Base-by-base conservation (phyloP, 2,329 filamentous ascomycete species). In the Cladosporium sphaerospermum region DNA sequence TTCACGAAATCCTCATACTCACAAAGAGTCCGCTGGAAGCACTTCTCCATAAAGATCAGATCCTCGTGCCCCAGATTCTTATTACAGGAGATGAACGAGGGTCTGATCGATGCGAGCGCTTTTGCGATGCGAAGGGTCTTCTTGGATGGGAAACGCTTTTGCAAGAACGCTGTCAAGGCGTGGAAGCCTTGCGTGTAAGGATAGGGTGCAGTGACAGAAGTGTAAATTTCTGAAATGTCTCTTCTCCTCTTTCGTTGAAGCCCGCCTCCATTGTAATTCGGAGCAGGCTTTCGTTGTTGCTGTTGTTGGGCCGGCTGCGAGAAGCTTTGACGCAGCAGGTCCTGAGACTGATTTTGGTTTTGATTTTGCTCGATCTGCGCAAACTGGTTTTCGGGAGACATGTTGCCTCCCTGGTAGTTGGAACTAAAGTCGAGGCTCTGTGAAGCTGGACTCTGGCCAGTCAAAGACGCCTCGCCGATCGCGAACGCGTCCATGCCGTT, bases 21-120 rank as follows among this genome's bases (percentile, higher is more conserved):
- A 65, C 90, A 89, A 9, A 97, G 77, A 0, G 89, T 95, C 36
- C 93, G 83, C 70, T 99, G 93, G 66, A 97, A 89, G 64, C 88
- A 95, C 72, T 95, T 95, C 69, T 99, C 93, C 87, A 96, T 96
- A 69, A 97, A 96, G 18, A 99, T 84, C 28, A 97, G 76, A 69
- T 99, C 93, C 63, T 93, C 86, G 14, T 85, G 78, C 59, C 89
- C 91, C 56, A 97, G 75, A n/a, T 89, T 90, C 64, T 88, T 88
- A 16, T 89, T 95, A 57, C 89, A 95, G 9, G 90, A 85, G 58
- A 97, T 92, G 67, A 99, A 93, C 0, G 90, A 93, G 1, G 93
- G 92, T 7, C 93, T 85, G 61, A 96, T 95, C 42, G 87, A 89
- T 6, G 89, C 86, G 49, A 99, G 79, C 0, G 91, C 86, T 71